Base-by-base conservation (phyloP, 345 rosid species). In the Euphorbia tirucalli region DNA sequence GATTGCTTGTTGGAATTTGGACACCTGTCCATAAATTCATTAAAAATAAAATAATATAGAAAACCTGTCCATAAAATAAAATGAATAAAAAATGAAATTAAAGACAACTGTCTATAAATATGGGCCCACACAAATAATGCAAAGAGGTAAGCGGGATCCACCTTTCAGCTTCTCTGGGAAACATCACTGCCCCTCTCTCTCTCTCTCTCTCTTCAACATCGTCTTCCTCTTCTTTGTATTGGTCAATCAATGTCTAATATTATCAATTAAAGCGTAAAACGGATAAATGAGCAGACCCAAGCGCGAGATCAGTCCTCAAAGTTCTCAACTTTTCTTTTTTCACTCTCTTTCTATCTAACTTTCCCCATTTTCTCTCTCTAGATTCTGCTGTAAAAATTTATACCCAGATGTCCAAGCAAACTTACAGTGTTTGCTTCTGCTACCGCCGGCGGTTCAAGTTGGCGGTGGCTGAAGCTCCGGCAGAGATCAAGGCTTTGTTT, bases 361-460 rank as follows among this genome's bases (percentile, higher is more conserved):
- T 28, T 7, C 11, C 39, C 24, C 24, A 21, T 49, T 54, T 49
- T 61, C 35, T 50, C 55, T 35, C n/a, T n/a, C n/a, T n/a, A n/a
- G n/a, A n/a, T n/a, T n/a, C n/a, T n/a, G n/a, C n/a, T n/a, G n/a
- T n/a, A n/a, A 15, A 22, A 14, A 21, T 25, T 8, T 30, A 6
- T 69, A 0, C 58, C 67, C 59, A 31, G 66, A 89, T 90, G 96
- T 84, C 90, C 43, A 86, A 88, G 9, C 93, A 90, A 78, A 84
- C 90, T 11, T 90, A 88, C 90, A 85, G 75, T 21, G 86, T 95
- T 79, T 90, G 89, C 86, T 85, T 83, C 75, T 84, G 86, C 79
- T 95, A 89, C 83, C 85, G 84, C 73, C 79, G 99, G 58, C 87
- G 89, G 80, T 89, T 90, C 90, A 88, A 80, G 75, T 81, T 87